A percentile compares a stretch with the other conserved stretches of the same genome.
These are phyloP conservation scores for Nicotiana otophora DNA, from an alignment of 257 asterid genomes.

Conservation along the genomic window DNA sequence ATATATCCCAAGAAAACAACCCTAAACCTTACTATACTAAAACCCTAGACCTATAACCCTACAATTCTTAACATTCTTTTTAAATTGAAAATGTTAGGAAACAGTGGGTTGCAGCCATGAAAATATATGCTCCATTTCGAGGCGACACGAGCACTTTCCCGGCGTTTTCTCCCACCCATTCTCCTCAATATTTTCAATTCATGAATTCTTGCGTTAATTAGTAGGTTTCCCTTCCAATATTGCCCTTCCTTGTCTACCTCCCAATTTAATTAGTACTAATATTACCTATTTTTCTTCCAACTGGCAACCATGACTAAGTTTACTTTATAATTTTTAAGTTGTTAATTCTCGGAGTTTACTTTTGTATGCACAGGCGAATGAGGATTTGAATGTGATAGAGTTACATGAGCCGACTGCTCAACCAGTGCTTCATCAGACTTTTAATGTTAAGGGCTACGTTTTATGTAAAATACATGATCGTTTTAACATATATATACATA, in stretches of 20 bases:
- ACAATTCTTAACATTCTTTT: neutral
- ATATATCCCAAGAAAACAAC: conserved; percentile 6
- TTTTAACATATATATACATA: no score
- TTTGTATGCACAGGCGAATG: no score
- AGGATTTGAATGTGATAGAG: no score
- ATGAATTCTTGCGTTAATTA: conserved; percentile 31
- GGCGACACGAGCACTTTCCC: conserved; percentile 87
- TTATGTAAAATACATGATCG: no score
- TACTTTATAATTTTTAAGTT: no score
- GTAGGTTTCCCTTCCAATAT: conserved; percentile 12
- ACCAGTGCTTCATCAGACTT: no score
- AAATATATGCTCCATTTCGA: conserved; percentile 37
- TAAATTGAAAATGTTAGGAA: neutral
- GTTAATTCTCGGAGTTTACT: no score
- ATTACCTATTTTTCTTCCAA: no score
- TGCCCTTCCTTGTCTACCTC: conserved; percentile 33
- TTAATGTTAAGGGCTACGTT: no score
- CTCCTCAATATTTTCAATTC: conserved; percentile 34
- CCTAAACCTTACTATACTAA: neutral
- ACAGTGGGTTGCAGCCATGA: neutral
- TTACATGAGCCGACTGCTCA: no score
- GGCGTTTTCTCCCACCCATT: conserved; percentile 57
- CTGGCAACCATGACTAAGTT: no score
- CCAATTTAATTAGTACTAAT: neutral
- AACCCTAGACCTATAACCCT: neutral